Percentiles rank a stretch among this genome's conserved stretches.
Evolutionary conservation across 139 green algal genomes (phyloP).

Genomic region (Chlorokybus atmophyticus): DNA sequence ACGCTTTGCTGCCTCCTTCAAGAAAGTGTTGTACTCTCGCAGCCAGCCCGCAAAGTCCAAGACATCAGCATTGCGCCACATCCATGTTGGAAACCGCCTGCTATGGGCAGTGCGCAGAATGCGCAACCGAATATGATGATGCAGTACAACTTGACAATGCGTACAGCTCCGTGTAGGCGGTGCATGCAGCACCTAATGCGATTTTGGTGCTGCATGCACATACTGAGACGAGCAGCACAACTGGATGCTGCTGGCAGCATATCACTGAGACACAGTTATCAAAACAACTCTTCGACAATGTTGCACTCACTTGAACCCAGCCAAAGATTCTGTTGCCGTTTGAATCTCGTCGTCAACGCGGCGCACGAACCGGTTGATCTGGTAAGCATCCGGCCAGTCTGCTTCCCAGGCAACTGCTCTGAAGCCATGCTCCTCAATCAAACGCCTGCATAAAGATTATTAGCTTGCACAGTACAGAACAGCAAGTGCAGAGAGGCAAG

Average conservation of each 20-base stretch:
- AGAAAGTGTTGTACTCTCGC: conserved; percentile 31
- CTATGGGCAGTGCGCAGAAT: too few relatives aligned
- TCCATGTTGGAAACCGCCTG: conserved; percentile 43
- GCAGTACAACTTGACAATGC: conserved; percentile 5
- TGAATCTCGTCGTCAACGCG: conserved; percentile 7
- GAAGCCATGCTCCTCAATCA: conserved; percentile 16
- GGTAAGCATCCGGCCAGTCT: conserved; percentile 47
- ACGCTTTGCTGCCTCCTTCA: too few relatives aligned
- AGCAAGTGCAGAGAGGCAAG: too few relatives aligned
- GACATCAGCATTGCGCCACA: conserved; percentile 48
- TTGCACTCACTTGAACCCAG: background rate
- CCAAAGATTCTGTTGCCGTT: background rate
- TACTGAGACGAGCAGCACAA: too few relatives aligned
- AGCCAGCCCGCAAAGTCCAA: conserved; percentile 34
- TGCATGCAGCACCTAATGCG: too few relatives aligned
- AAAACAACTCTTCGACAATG: too few relatives aligned
- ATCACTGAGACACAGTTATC: too few relatives aligned
- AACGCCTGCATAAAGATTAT: too few relatives aligned
- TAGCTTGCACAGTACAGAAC: too few relatives aligned
- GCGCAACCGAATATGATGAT: too few relatives aligned
- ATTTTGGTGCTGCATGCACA: too few relatives aligned
- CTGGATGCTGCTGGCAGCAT: too few relatives aligned
- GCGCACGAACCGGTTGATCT: conserved; percentile 38
- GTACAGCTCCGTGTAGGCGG: background rate
- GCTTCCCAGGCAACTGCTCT: conserved; percentile 21